Evolutionary conservation across 176 grass and related monocot species (phyloP), one percentile per base, ranked within the genome.

Genomic region (Luzula sylvatica): DNA sequence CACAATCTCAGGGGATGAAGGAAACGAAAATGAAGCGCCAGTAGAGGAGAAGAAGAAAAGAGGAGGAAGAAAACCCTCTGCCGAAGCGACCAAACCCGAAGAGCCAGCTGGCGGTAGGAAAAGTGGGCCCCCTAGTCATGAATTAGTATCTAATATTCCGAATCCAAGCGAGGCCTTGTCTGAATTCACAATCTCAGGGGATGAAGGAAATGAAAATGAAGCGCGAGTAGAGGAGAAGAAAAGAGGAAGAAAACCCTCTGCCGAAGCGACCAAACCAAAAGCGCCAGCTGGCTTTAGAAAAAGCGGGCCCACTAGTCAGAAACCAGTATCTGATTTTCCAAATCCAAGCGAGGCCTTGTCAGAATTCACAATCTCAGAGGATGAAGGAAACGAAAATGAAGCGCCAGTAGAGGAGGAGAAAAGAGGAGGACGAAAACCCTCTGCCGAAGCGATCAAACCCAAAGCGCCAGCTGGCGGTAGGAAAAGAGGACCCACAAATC

Each of bases 401-500:
- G 50, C 56, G 30, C 50, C 39, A 23, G n/a, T 25, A 20, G 30
- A 67, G 15, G 46, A 23, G 23, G 78, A 85, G 45, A 82, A 79
- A 53, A 61, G 49, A 15, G 65, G 68, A 28, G 85, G 81, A 67
- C 76, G 46, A 49, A 86, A 86, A 50, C 44, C 80, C 3, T 66
- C 50, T 0, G 63, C 58, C 1, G 74, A 81, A 53, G 70, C 17
- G 23, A 22, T 41, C 32, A 80, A 47, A 19, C 58, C 58, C 40
- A 63, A 27, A 23, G 6, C 23, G 5, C 15, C 58, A 47, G 41
- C 41, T 63, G 42, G 23, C 30, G 30, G 42, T 43, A 63, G 58
- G 46, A 63, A 63, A 23, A 63, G 63, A 24, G 62, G 45, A 38
- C 56, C 66, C n/a, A 65, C 72, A 21, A 80, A 75, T 3, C 56